Conservation (phyloP, 192 early-diverging fungal genomes). For the Phlyctochytrium bullatum region DNA sequence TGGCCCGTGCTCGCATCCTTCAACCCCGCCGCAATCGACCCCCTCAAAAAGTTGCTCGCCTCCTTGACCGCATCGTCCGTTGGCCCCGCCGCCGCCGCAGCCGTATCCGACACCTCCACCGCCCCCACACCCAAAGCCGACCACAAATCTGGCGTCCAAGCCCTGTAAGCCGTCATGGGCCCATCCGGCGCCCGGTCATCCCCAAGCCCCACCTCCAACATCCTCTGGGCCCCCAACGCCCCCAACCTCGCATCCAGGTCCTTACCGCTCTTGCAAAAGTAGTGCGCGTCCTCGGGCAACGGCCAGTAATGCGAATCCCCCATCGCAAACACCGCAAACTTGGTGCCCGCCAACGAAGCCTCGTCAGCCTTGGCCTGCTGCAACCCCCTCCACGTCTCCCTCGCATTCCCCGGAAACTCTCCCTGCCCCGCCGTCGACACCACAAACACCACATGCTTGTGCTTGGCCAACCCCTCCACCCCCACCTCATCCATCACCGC, state of each 20-base stretch:
- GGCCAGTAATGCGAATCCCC: constrained; percentile 98
- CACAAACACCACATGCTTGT: constrained; percentile 75
- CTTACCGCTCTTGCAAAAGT: constrained; percentile 89
- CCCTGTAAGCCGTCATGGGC: constrained; percentile 74
- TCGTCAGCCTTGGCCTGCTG: constrained; percentile 26
- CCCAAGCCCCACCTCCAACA: constrained; percentile 71
- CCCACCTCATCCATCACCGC: constrained; percentile 80
- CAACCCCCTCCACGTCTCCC: constrained; percentile 85
- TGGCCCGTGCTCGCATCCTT: constrained; percentile 79
- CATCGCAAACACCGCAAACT: constrained; percentile 82
- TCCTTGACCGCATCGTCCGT: constrained; percentile 93
- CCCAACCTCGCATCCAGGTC: constrained; percentile 79
- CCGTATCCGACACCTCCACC: constrained; percentile 59
- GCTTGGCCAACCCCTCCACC: constrained; percentile 75
- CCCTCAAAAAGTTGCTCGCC: constrained; percentile 87
- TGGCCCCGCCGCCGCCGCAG: constrained; percentile 53
- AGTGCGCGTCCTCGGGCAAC: constrained; percentile 80
- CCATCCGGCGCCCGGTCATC: constrained; percentile 96
- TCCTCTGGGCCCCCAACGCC: constrained; percentile 67
- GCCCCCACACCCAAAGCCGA: constrained; percentile 72
- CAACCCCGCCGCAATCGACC: constrained; percentile 84
- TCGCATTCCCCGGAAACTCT: constrained; percentile 88
- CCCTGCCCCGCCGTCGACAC: constrained; percentile 93
- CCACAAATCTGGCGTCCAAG: constrained; percentile 83
- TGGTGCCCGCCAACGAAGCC: constrained; percentile 54